phyloP scores from a whole-genome alignment of 2,329 filamentous ascomycete species.

The Fusarium tupiense region DNA sequence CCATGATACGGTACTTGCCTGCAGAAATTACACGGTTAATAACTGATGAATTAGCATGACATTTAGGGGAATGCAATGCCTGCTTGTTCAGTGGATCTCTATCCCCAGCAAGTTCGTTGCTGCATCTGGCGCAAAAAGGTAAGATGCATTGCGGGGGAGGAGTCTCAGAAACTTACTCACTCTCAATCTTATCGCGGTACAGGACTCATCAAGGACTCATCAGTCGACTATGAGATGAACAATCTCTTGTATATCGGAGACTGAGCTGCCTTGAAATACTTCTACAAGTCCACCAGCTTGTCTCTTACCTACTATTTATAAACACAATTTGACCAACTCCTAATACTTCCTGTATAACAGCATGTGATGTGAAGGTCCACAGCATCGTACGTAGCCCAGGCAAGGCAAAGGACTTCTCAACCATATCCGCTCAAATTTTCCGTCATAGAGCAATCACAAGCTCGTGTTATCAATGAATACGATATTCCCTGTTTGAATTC shows the following conservation, averaged over 20 bases:
- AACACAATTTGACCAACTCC: too few relatives aligned
- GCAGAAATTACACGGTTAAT: background rate
- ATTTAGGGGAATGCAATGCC: background rate
- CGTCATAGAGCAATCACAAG: background rate
- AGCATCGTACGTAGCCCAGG: background rate
- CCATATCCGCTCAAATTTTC: background rate
- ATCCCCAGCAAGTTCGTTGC: background rate
- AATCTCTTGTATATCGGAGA: rapidly evolving
- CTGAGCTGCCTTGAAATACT: background rate
- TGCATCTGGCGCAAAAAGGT: slow-evolving; percentile 11
- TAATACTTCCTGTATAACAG: too few relatives aligned
- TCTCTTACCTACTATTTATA: background rate
- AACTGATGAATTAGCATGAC: background rate
- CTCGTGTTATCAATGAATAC: background rate
- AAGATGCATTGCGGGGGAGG: slow-evolving; percentile 34
- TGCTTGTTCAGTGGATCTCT: slow-evolving; percentile 4
- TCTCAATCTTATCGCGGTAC: background rate
- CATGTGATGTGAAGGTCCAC: slow-evolving; percentile 3
- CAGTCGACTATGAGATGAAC: background rate
- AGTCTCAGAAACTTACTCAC: background rate
- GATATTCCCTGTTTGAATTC: background rate
- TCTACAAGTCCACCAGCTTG: background rate
- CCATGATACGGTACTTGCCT: background rate
- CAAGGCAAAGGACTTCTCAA: background rate
- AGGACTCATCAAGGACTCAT: background rate